Evolutionary conservation across 805 yeast species (phyloP), one percentile per base, ranked within the genome.

Genomic region (Metschnikowia anglica): DNA sequence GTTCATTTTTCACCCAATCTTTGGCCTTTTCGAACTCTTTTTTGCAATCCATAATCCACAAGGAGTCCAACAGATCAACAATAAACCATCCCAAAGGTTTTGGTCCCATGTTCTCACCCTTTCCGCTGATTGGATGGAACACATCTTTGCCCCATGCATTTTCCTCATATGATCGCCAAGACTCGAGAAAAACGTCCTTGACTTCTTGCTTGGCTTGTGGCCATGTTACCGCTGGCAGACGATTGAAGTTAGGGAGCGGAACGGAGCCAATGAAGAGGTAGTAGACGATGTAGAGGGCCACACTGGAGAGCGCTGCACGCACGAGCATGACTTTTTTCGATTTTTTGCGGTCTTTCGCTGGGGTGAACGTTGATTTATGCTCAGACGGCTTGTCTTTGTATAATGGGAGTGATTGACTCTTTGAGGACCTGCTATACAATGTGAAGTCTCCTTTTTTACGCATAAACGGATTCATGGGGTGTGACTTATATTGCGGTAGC

Each of bases 21-120:
- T 79, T 76, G 5, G 95, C 90, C 21, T 77, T 72, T 27, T 61
- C 63, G 24, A 85, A 68, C 55, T 86, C 89, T 8, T 77, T 81
- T 5, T 74, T 63, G 34, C 80, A 74, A 41, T 75, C 84, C 96
- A 89, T 88, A 17, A 89, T 47, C 68, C 80, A 73, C 70, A 90
- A 63, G 0, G 97, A 85, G 56, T 90, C 97, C 39, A 90, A 64
- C 1, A 91, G 75, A 61, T 89, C 97, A 4, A 90, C 93, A 55
- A 89, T 82, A 59, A 89, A 85, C 96, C 97, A 89, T 1, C 97
- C 97, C 51, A 90, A 63, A 1, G 97, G 97, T 40, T 72, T 53
- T 3, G 81, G 79, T 4, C 91, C 89, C 88, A 88, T 85, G 58
- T 88, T 85, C 43, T 76, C 68, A 18, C 85, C 87, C 1, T 53